Evolutionary conservation across 805 yeast species (phyloP).

Genomic region (Starmerella sirachaensis): DNA sequence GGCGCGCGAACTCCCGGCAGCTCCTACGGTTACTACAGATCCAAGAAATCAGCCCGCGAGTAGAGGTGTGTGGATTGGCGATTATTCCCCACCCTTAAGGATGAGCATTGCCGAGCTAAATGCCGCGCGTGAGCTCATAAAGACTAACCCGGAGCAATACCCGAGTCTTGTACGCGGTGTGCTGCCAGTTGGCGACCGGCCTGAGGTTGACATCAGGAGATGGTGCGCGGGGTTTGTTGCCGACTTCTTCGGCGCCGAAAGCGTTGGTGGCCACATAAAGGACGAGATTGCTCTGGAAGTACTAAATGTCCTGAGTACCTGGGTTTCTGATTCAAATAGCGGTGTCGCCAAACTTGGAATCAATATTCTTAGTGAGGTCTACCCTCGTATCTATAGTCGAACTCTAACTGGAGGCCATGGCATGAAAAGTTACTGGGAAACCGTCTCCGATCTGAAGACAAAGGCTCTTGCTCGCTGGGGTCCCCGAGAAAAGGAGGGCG

Average conservation of each 20-base stretch:
- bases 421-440: constrained; percentile 41
- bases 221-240: constrained; percentile 31
- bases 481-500: constrained; percentile 29
- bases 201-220: constrained; percentile 26
- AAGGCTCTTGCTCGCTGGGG: constrained; percentile 52
- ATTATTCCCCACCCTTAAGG: no score
- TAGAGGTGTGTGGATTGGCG: no score
- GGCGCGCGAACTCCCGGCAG: no score
- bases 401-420: constrained; percentile 26
- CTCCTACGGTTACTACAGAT: no score
- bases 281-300: constrained; percentile 24
- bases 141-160: constrained; percentile 28
- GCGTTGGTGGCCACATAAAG: constrained; percentile 20
- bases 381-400: constrained; percentile 36
- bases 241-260: constrained; percentile 29
- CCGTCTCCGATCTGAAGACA: constrained; percentile 44
- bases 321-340: constrained; percentile 23
- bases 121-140: constrained; percentile 29
- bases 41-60: no score
- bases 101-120: constrained; percentile 27
- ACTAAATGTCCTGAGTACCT: constrained; percentile 22
- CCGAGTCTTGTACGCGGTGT: constrained; percentile 30
- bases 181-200: constrained; percentile 29
- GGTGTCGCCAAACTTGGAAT: constrained; percentile 31
- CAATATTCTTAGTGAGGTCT: constrained; percentile 34